Conservation (phyloP, 1,284 basidiomycete species). For the Sphagnurus paluster region DNA sequence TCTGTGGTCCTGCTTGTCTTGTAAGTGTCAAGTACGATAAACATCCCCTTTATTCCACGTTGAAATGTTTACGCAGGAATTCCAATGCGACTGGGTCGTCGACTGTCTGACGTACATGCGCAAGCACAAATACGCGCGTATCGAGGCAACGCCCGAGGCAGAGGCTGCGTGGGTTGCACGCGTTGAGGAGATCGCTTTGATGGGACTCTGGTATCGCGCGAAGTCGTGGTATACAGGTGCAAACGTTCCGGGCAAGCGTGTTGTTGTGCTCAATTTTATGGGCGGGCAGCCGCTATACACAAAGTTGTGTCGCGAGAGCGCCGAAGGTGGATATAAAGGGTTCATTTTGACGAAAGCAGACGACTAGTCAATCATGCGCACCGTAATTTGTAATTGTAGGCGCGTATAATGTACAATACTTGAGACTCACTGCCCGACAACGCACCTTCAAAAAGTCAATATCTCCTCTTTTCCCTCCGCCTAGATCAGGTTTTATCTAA, state of each 20-base stretch:
- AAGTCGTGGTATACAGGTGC: constrained; percentile 27
- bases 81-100: constrained; percentile 26
- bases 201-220: constrained; percentile 17
- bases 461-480: no score
- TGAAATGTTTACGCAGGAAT: constrained; percentile 13
- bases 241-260: constrained; percentile 25
- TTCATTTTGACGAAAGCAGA: no score
- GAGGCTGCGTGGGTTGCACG: constrained; percentile 19
- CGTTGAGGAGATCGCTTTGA: constrained; percentile 14
- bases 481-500: no score
- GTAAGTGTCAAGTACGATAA: constrained; percentile 18
- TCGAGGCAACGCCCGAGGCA: constrained; percentile 19
- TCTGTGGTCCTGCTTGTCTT: constrained; percentile 24
- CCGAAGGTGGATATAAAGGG: constrained; percentile 22
- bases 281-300: constrained; percentile 22
- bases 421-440: no score
- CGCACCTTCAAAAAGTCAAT: no score
- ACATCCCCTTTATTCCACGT: background rate
- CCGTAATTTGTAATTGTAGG: no score
- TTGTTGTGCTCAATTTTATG: constrained; percentile 24
- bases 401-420: no score
- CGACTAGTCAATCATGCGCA: no score
- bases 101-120: constrained; percentile 21
- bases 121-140: constrained; percentile 14
- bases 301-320: constrained; percentile 18